These are phyloP conservation scores for Pichia thaimueangensis DNA, from an alignment of 805 yeast species.

Conservation along the genomic window DNA sequence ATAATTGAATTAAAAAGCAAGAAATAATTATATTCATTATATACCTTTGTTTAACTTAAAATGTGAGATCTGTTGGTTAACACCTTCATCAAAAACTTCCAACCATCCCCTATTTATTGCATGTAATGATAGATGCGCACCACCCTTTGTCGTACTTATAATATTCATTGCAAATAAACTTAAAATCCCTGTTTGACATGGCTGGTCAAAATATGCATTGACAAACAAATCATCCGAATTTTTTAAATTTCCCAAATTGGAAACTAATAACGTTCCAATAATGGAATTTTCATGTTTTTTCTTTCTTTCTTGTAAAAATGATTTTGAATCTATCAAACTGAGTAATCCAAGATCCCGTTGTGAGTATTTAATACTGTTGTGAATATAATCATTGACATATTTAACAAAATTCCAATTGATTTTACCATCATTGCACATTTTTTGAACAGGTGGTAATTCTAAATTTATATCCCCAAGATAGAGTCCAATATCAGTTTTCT, in stretches of 20 bases:
- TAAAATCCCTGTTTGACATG: conserved; percentile 11
- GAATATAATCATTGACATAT: conserved; percentile 11
- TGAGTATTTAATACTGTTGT: conserved; percentile 6
- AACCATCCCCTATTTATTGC: conserved; percentile 9
- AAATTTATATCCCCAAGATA: conserved; percentile 12
- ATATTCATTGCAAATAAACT: conserved; percentile 13
- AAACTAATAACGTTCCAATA: conserved; percentile 15
- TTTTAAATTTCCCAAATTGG: conserved; percentile 8
- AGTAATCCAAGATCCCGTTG: conserved; percentile 13
- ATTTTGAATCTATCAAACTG: conserved; percentile 9
- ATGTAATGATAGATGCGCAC: conserved; percentile 7
- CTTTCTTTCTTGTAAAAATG: conserved; percentile 7
- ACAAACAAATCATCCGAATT: neutral
- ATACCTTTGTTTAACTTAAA: neutral
- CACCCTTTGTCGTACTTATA: conserved; percentile 9
- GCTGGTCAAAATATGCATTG: conserved; percentile 14
- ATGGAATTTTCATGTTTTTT: conserved; percentile 4
- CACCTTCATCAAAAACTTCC: conserved; percentile 4
- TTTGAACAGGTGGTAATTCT: conserved; percentile 8
- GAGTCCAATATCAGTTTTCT: conserved; percentile 9
- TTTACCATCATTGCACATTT: conserved; percentile 2
- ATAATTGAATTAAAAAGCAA: neutral
- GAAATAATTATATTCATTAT: neutral
- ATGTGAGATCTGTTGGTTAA: conserved; percentile 1
- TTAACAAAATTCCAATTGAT: conserved; percentile 12